Conservation (phyloP, 129 eudicot species). For the Sambucus nigra region DNA sequence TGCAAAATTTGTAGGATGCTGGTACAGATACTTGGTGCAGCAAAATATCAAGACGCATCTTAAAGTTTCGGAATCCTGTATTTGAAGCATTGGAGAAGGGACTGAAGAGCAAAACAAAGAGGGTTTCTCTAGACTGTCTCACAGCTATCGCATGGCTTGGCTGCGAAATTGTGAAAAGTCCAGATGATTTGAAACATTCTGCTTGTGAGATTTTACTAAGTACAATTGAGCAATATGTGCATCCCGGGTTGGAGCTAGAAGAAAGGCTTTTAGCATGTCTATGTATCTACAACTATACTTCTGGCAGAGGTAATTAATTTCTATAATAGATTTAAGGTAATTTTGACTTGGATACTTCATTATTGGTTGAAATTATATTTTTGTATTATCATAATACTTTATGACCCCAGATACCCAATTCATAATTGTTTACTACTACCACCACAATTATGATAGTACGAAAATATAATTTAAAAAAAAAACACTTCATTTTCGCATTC, state of each 20-base stretch:
- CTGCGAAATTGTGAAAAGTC: constrained; percentile 48
- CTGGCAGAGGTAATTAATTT: constrained; percentile 65
- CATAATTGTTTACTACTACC: no score
- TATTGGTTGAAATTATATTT: no score
- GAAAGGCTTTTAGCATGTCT: constrained; percentile 76
- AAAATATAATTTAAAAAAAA: no score
- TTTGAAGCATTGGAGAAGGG: constrained; percentile 60
- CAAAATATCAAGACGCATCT: constrained; percentile 45
- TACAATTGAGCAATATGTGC: constrained; percentile 58
- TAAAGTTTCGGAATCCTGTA: constrained; percentile 37
- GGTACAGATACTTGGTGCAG: constrained; percentile 55
- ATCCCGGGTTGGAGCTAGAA: constrained; percentile 76
- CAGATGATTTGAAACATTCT: constrained; percentile 45
- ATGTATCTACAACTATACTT: constrained; percentile 72
- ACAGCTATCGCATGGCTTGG: constrained; percentile 74
- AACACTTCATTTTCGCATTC: no score
- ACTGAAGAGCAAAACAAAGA: constrained; percentile 48
- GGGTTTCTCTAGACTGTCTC: constrained; percentile 56
- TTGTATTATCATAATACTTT: no score
- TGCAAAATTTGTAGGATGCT: constrained; percentile 35
- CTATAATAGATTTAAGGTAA: no score
- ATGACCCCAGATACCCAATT: no score
- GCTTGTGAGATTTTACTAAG: constrained; percentile 65
- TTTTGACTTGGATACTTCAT: no score
- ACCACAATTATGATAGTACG: no score